Percentiles rank a stretch among this genome's conserved stretches.
Conservation (phyloP, 129 eudicot species). For the Helianthus tuberosus region DNA sequence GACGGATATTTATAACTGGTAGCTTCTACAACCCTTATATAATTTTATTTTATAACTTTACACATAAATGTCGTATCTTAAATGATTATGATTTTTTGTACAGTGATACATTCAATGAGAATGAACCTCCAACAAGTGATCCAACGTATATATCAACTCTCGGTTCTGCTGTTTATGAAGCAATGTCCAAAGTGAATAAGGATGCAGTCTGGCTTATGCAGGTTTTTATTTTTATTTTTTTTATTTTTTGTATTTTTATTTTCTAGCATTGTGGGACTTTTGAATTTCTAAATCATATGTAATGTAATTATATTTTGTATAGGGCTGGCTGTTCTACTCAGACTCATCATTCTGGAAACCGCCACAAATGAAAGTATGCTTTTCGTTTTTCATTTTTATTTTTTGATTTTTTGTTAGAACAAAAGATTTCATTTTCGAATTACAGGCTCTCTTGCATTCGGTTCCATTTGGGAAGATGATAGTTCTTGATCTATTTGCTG, state of each 20-base stretch:
- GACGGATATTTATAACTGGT: conserved; percentile 96
- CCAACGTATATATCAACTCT: conserved; percentile 89
- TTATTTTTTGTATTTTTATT: not conserved
- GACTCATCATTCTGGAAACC: conserved; percentile 95
- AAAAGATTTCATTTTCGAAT: not conserved
- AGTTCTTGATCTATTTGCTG: conserved; percentile 99
- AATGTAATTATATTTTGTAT: conserved; percentile 22
- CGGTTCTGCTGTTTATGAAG: conserved; percentile 91
- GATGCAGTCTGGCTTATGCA: conserved; percentile 99
- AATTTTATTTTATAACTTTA: not conserved
- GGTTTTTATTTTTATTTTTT: conserved; percentile 37
- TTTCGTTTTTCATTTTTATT: not conserved
- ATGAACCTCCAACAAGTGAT: conserved; percentile 88
- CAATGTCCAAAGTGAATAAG: conserved; percentile 83
- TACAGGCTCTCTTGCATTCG: conserved; percentile 93
- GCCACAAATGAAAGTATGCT: conserved; percentile 91
- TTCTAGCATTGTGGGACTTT: not conserved
- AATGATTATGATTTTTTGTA: conserved; percentile 14
- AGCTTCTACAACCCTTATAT: conserved; percentile 24
- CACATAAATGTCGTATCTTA: conserved; percentile 16
- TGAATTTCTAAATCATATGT: not conserved
- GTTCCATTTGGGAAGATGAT: conserved; percentile 98
- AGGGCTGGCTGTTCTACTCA: conserved; percentile 97
- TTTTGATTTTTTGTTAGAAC: not conserved
- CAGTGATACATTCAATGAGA: conserved; percentile 97